phyloP scores from a whole-genome alignment of 1,139 yeast genomes.

The Taphrina sp. region DNA sequence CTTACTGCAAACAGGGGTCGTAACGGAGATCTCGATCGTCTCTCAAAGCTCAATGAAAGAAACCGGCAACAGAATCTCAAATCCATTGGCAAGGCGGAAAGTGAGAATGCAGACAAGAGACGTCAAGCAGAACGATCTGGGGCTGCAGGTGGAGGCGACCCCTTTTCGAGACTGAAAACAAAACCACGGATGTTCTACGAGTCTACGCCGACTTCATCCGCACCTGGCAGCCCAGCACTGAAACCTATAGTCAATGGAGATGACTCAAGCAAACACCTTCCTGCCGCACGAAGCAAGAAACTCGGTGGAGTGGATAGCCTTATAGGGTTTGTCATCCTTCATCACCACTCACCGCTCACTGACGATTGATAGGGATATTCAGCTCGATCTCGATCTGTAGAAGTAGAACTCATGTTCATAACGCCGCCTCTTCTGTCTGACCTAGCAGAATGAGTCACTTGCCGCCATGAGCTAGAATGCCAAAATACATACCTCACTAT shows the following conservation, averaged over 20 bases:
- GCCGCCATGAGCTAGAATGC: too few relatives aligned
- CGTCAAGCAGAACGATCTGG: constrained; percentile 45
- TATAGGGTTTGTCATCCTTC: constrained; percentile 8
- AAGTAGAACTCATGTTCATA: too few relatives aligned
- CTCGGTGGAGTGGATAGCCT: constrained; percentile 26
- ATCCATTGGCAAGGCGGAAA: constrained; percentile 76
- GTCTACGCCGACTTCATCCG: constrained; percentile 28
- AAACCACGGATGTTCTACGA: constrained; percentile 78
- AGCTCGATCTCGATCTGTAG: constrained; percentile 29
- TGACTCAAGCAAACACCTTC: neutral
- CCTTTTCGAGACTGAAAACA: constrained; percentile 85
- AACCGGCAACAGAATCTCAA: constrained; percentile 78
- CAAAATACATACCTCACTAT: too few relatives aligned
- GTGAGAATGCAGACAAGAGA: constrained; percentile 58
- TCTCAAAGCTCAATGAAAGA: constrained; percentile 71
- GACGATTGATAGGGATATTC: constrained; percentile 1
- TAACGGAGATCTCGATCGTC: constrained; percentile 42
- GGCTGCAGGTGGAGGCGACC: constrained; percentile 59
- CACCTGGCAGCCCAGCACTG: constrained; percentile 20
- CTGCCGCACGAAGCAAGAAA: constrained; percentile 2
- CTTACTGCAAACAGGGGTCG: constrained; percentile 33
- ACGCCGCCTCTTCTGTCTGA: too few relatives aligned
- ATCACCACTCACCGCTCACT: neutral
- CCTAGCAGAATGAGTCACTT: too few relatives aligned
- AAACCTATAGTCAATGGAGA: neutral